Percentiles rank a stretch among this genome's conserved stretches.
These are phyloP conservation scores for Silene noctiflora DNA, from an alignment of 179 eudicot genomes.

Conservation along the genomic window DNA sequence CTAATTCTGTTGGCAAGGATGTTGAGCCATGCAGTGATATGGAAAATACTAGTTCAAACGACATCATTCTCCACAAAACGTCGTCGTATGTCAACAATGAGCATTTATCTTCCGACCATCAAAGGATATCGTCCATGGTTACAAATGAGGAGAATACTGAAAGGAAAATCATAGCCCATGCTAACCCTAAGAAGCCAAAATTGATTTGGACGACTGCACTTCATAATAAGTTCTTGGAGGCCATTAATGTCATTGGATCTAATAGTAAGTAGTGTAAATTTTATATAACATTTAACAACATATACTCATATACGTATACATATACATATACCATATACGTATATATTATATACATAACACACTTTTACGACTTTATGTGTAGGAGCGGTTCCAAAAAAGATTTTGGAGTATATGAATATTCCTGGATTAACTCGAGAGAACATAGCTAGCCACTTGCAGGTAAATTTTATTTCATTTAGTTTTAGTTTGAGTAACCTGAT, in stretches of 20 bases:
- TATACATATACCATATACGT: too few species aligned
- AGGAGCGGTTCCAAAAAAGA: constrained; percentile 32
- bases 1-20: neutral
- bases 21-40: neutral
- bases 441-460: constrained; percentile 35
- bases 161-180: neutral
- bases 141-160: neutral
- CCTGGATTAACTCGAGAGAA: constrained; percentile 27
- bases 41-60: neutral
- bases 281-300: too few species aligned
- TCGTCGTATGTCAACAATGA: neutral
- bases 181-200: constrained; percentile 29
- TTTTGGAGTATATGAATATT: constrained; percentile 29
- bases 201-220: constrained; percentile 47
- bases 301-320: too few species aligned
- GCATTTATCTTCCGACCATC: neutral
- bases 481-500: too few species aligned
- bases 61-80: neutral
- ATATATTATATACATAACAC: too few species aligned
- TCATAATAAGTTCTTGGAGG: constrained; percentile 52
- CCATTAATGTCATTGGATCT: constrained; percentile 37
- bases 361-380: neutral
- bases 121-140: neutral
- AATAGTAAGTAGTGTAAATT: constrained; percentile 35
- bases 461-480: neutral